Conservation (phyloP, 176 grass and related monocot genomes). For the Ananas comosus region DNA sequence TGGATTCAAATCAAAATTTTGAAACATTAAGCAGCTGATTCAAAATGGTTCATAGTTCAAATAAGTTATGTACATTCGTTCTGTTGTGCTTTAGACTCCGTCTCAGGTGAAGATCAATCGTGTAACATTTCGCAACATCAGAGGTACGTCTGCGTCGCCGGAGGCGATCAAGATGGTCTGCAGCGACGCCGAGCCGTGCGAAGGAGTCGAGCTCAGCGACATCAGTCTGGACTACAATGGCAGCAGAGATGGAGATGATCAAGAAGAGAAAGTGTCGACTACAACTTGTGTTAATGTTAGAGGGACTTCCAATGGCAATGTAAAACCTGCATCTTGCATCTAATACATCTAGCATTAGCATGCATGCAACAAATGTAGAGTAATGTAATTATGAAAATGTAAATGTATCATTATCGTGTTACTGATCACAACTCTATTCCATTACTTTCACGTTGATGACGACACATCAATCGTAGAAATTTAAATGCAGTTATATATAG, state of each 20-base stretch:
- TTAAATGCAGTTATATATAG: no score
- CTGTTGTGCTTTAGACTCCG: neutral
- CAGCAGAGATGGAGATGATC: constrained; percentile 8
- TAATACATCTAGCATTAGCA: neutral
- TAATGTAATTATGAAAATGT: no score
- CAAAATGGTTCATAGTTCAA: neutral
- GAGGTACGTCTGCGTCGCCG: constrained; percentile 39
- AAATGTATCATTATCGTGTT: no score
- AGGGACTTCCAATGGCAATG: constrained; percentile 21
- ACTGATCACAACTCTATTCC: no score
- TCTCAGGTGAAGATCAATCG: constrained; percentile 41
- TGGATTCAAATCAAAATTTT: no score
- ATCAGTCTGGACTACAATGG: constrained; percentile 39
- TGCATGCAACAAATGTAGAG: no score
- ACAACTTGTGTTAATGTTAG: constrained; percentile 18
- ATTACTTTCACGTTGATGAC: no score
- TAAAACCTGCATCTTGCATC: constrained; percentile 6
- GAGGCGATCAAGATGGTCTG: constrained; percentile 49
- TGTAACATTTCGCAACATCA: constrained; percentile 51
- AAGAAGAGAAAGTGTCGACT: constrained; percentile 10
- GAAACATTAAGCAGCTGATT: no score
- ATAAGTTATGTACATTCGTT: neutral
- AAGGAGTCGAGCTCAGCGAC: constrained; percentile 45
- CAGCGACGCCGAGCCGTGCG: constrained; percentile 38
- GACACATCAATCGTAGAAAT: no score